Conservation (phyloP, 768 basidiomycete genomes). For the Hemileccinum rubropunctum region DNA sequence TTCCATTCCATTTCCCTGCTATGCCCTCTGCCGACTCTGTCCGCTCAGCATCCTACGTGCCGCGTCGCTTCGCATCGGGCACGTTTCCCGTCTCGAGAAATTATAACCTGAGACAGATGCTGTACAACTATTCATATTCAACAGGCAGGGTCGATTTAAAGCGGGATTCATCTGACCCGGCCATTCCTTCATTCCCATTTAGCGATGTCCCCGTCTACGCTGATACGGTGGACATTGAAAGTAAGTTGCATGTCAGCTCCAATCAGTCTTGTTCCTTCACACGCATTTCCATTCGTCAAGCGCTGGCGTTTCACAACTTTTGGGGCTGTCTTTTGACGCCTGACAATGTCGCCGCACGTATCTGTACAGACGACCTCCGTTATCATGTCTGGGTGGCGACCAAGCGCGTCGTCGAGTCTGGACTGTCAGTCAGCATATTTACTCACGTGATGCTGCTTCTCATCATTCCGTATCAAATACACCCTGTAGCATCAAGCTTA, state of each 20-base stretch:
- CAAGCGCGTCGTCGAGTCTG: conserved; percentile 28
- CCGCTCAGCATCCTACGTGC: conserved; percentile 12
- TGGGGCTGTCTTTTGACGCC: conserved; percentile 36
- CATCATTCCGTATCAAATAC: background rate
- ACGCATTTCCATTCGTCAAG: conserved; percentile 11
- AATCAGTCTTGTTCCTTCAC: background rate
- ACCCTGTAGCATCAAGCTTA: conserved; percentile 9
- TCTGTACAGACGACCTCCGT: conserved; percentile 25
- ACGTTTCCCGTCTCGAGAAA: conserved; percentile 28
- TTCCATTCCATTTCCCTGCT: background rate
- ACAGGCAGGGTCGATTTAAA: background rate
- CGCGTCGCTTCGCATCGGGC: conserved; percentile 21
- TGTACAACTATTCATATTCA: conserved; percentile 19
- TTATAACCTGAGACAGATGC: conserved; percentile 28
- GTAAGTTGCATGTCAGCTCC: conserved; percentile 30
- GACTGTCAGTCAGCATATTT: conserved; percentile 8
- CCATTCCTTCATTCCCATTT: conserved; percentile 36
- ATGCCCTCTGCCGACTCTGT: conserved; percentile 9
- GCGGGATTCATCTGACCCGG: conserved; percentile 14
- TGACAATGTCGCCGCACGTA: conserved; percentile 25
- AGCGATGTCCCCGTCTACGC: conserved; percentile 29
- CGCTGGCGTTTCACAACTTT: conserved; percentile 33
- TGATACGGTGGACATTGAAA: conserved; percentile 42
- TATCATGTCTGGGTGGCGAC: conserved; percentile 37
- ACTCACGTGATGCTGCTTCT: background rate